Conservation (phyloP, 2,329 filamentous ascomycete genomes). For the Colletotrichum lentis region DNA sequence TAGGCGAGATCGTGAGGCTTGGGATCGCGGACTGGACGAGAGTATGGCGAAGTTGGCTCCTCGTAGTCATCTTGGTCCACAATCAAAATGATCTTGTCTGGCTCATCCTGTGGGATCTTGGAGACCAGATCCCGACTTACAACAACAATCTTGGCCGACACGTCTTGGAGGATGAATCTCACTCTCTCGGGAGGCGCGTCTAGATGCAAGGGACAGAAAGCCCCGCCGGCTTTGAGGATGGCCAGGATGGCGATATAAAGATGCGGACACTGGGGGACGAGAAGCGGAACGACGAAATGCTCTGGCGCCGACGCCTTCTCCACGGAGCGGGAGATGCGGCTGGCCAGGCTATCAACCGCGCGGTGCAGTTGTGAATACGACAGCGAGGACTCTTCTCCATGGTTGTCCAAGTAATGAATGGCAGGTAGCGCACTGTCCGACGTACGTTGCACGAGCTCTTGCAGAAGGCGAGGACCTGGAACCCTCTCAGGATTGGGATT, state of each 20-base stretch:
- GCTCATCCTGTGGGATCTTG: constrained; percentile 48
- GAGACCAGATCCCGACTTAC: constrained; percentile 62
- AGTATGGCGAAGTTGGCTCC: background rate
- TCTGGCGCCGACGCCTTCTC: background rate
- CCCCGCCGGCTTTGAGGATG: constrained; percentile 80
- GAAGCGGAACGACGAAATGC: constrained; percentile 70
- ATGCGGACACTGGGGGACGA: constrained; percentile 78
- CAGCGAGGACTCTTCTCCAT: constrained; percentile 56
- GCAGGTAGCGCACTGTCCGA: constrained; percentile 54
- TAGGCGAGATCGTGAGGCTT: constrained; percentile 70
- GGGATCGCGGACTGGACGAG: background rate
- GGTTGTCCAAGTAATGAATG: constrained; percentile 64
- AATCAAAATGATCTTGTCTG: constrained; percentile 47
- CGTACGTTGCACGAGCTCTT: constrained; percentile 65
- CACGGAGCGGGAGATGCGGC: constrained; percentile 52
- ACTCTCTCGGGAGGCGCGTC: constrained; percentile 81
- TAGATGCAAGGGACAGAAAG: constrained; percentile 84
- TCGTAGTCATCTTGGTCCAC: constrained; percentile 44
- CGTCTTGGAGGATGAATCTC: constrained; percentile 81
- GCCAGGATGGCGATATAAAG: constrained; percentile 82
- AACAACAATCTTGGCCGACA: constrained; percentile 73
- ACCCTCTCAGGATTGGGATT: constrained; percentile 54
- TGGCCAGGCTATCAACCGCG: constrained; percentile 64
- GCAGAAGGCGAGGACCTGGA: constrained; percentile 56
- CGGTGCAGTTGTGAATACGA: constrained; percentile 71